These are phyloP conservation scores for Chlorella sorokiniana DNA, from an alignment of 139 green algal genomes.

Conservation along the genomic window DNA sequence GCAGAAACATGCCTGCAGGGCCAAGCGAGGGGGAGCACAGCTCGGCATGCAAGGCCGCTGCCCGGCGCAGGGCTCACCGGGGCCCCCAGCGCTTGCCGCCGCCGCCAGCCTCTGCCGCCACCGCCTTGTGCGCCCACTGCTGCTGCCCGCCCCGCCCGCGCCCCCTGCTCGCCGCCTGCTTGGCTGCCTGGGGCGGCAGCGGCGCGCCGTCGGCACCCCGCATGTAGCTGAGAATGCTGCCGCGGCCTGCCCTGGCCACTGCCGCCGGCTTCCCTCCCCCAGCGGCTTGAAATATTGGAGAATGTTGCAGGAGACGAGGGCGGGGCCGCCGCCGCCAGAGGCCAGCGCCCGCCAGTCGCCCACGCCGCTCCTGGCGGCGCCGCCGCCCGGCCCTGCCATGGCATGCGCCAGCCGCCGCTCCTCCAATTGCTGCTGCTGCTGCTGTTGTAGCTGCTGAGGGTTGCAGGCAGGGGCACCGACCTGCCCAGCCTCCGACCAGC, in stretches of 20 bases:
- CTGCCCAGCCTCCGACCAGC: neutral
- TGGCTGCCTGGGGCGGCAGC: neutral
- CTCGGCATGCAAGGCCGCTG: neutral
- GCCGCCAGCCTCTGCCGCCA: conserved; percentile 1
- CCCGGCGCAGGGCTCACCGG: neutral
- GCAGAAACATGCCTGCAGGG: no score
- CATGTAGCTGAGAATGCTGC: conserved; percentile 22
- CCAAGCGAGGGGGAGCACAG: no score
- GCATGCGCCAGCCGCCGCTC: neutral
- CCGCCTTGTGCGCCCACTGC: conserved; percentile 30
- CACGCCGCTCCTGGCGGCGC: conserved; percentile 8
- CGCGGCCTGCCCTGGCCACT: neutral
- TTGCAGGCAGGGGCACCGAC: neutral
- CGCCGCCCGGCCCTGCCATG: neutral
- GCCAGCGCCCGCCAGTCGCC: conserved; percentile 19
- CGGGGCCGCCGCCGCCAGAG: neutral
- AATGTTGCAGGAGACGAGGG: neutral
- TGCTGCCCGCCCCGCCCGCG: neutral
- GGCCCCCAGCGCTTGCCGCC: conserved; percentile 10
- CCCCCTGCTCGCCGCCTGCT: neutral
- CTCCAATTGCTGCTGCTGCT: neutral
- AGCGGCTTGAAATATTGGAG: conserved; percentile 29
- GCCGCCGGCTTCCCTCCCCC: neutral
- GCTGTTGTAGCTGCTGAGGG: neutral
- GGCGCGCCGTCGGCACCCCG: neutral